Percentiles rank a stretch among this genome's conserved stretches.
Conservation (phyloP, 345 rosid species). For the Syzygium jambos region DNA sequence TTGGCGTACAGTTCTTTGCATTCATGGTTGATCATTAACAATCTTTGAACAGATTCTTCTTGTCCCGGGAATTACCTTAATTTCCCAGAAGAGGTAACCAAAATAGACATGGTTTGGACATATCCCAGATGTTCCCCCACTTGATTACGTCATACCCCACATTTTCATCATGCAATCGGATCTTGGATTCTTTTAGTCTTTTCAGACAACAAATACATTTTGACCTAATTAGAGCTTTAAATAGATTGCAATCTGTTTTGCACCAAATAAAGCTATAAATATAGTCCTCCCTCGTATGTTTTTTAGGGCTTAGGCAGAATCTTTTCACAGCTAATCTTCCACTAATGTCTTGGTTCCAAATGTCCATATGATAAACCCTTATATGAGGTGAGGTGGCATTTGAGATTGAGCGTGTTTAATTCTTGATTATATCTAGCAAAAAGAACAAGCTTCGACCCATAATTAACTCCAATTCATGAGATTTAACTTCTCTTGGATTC, state of each 20-base stretch:
- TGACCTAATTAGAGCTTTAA: background rate
- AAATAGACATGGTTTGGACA: background rate
- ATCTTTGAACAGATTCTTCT: background rate
- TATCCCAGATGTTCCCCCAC: background rate
- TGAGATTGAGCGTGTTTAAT: background rate
- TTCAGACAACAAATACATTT: background rate
- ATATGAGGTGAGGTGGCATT: background rate
- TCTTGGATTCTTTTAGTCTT: slow-evolving; percentile 1
- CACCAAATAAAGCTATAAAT: background rate
- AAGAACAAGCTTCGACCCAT: background rate
- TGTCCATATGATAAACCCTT: background rate
- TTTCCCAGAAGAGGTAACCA: background rate
- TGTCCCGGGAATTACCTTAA: background rate
- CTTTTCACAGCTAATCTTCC: background rate
- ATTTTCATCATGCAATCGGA: background rate
- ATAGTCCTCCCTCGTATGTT: background rate
- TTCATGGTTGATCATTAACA: background rate
- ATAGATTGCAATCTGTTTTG: background rate
- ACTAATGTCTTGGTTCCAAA: background rate
- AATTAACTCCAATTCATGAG: background rate
- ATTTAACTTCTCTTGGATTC: background rate
- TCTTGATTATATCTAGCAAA: background rate
- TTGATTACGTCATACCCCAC: background rate
- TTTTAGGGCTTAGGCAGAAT: background rate
- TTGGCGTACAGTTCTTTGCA: background rate